Percentiles rank a stretch among this genome's conserved stretches.
Evolutionary conservation across 1,284 basidiomycete species (phyloP).

Genomic region (Porogramme epimiltina): DNA sequence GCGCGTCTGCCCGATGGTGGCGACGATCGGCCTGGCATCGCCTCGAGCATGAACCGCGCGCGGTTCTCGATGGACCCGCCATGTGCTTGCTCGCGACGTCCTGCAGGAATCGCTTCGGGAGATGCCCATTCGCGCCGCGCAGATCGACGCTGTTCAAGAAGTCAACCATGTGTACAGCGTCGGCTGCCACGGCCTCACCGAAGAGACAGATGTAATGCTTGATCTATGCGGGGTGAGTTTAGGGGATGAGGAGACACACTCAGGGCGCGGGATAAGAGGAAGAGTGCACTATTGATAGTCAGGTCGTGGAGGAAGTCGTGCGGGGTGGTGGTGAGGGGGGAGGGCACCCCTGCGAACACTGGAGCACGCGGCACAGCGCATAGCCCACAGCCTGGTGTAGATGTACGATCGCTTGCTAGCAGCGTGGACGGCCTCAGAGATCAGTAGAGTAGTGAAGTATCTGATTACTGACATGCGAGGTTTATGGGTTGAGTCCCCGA

Average conservation of each 20-base stretch:
- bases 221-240: constrained; percentile 34
- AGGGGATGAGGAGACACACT: no score
- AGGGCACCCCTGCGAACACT: constrained; percentile 26
- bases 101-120: constrained; percentile 40
- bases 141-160: constrained; percentile 38
- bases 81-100: constrained; percentile 46
- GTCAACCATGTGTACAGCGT: constrained; percentile 36
- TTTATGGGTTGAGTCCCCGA: no score
- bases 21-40: constrained; percentile 44
- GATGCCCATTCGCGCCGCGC: constrained; percentile 37
- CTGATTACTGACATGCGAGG: no score
- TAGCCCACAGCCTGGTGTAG: no score
- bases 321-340: constrained; percentile 38
- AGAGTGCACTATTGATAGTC: constrained; percentile 33
- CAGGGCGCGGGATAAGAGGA: no score
- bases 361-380: constrained; percentile 31
- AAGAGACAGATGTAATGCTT: constrained; percentile 42
- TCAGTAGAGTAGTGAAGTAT: no score
- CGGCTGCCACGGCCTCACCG: constrained; percentile 40
- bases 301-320: constrained; percentile 34
- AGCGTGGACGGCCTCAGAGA: no score
- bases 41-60: constrained; percentile 45
- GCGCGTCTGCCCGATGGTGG: constrained; percentile 39
- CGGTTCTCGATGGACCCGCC: constrained; percentile 58
- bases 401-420: no score